Evolutionary conservation across 441 rosid genomes (phyloP).

Genomic region (Metrosideros polymorpha): DNA sequence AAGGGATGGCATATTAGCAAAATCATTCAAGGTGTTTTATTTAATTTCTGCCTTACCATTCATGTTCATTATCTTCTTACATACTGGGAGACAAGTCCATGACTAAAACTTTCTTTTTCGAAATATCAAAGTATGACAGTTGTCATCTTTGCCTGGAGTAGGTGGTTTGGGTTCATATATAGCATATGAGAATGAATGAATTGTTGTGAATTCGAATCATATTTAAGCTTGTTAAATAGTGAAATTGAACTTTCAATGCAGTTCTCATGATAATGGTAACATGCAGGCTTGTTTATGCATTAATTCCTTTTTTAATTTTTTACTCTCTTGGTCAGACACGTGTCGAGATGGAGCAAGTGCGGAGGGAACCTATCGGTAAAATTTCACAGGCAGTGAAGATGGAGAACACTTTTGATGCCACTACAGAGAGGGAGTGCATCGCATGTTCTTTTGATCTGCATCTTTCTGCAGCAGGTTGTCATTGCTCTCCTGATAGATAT

Average conservation of each 20-base stretch:
- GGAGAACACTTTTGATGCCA: constrained; percentile 86
- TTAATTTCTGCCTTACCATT: constrained; percentile 6
- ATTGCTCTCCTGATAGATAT: constrained; percentile 85
- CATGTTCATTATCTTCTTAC: not conserved
- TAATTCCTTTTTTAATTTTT: not conserved
- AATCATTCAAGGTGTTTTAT: constrained; percentile 70
- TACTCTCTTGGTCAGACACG: constrained; percentile 50
- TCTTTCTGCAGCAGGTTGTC: constrained; percentile 97
- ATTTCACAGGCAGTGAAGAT: constrained; percentile 67
- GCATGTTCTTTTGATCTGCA: constrained; percentile 91
- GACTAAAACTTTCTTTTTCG: not conserved
- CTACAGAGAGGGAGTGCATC: constrained; percentile 86
- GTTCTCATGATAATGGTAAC: not conserved
- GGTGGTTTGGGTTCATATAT: not conserved
- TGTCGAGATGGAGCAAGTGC: constrained; percentile 64
- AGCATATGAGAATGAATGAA: not conserved
- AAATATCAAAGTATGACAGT: not conserved
- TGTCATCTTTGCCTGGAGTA: not conserved
- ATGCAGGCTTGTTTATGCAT: not conserved
- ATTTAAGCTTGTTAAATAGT: not conserved
- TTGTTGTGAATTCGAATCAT: not conserved
- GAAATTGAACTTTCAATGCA: not conserved
- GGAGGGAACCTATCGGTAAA: constrained; percentile 60
- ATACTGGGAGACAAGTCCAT: not conserved
- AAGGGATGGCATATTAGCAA: constrained; percentile 75